Evolutionary conservation across 2,329 filamentous ascomycete genomes (phyloP).

Genomic region (Juglanconis oblonga): DNA sequence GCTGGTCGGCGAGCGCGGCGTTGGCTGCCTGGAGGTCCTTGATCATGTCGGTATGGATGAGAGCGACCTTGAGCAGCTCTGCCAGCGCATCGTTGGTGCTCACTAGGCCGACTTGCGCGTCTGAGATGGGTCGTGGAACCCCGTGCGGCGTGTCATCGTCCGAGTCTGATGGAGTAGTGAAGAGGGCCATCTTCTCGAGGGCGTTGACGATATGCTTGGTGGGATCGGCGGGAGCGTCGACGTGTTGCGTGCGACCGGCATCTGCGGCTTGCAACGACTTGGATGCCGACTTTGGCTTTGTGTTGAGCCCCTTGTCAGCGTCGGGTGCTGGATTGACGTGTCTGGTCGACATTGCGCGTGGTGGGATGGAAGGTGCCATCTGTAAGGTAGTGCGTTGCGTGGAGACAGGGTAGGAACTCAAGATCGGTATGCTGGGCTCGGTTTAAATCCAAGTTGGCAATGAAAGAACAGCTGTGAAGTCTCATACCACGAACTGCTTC

Average conservation of each 20-base stretch:
- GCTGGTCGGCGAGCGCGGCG: conserved; percentile 17
- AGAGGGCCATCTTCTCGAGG: background rate
- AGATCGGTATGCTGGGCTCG: no score
- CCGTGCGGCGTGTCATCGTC: background rate
- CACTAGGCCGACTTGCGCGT: background rate
- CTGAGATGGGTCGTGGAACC: background rate
- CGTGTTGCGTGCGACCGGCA: background rate
- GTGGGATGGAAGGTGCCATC: no score
- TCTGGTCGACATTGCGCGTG: no score
- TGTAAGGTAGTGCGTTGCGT: no score
- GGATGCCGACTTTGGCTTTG: background rate
- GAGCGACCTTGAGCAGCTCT: background rate
- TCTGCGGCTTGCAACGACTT: background rate
- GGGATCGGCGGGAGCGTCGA: background rate
- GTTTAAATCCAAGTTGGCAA: no score
- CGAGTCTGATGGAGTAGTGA: background rate
- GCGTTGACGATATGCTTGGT: background rate
- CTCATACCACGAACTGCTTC: no score
- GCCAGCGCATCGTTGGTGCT: background rate
- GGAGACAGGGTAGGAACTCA: no score
- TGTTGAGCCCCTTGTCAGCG: background rate
- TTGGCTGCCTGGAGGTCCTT: conserved; percentile 7
- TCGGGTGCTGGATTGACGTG: no score
- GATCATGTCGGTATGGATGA: conserved; percentile 2
- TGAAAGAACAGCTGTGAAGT: no score